Percentiles rank a stretch among this genome's conserved stretches.
Conservation (phyloP, 306 rosid genomes). For the Vicia faba region DNA sequence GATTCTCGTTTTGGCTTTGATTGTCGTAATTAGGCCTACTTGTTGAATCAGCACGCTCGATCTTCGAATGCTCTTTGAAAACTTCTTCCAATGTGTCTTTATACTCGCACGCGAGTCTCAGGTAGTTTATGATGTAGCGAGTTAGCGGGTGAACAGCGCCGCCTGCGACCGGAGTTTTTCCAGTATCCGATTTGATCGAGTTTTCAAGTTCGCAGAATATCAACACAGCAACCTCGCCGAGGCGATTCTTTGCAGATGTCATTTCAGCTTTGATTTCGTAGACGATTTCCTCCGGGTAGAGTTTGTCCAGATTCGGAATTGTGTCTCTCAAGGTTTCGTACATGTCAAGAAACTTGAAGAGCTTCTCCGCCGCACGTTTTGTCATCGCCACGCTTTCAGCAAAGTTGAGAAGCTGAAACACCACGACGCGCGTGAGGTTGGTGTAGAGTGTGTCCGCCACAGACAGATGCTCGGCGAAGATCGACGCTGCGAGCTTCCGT, state of each 20-base stretch:
- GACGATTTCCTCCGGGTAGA: conserved; percentile 35
- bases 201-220: conserved; percentile 50
- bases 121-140: conserved; percentile 45
- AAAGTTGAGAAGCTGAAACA: conserved; percentile 53
- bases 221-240: conserved; percentile 49
- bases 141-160: conserved; percentile 55
- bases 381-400: conserved; percentile 54
- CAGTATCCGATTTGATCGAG: conserved; percentile 42
- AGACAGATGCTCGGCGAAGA: conserved; percentile 22
- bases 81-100: conserved; percentile 53
- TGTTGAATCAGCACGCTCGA: conserved; percentile 55
- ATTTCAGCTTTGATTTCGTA: conserved; percentile 42
- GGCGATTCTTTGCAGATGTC: conserved; percentile 30
- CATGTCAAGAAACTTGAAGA: conserved; percentile 64
- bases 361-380: conserved; percentile 58
- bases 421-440: conserved; percentile 36
- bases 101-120: conserved; percentile 45
- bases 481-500: conserved; percentile 35
- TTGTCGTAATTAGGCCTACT: conserved; percentile 37
- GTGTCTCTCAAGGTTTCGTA: conserved; percentile 56
- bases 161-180: conserved; percentile 42
- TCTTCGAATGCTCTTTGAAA: conserved; percentile 49
- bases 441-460: conserved; percentile 30
- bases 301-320: conserved; percentile 32
- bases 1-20: neutral